A percentile compares a stretch with the other conserved stretches of the same genome.
Conservation (phyloP, 2,329 filamentous ascomycete genomes). For the Microsporum canis region DNA sequence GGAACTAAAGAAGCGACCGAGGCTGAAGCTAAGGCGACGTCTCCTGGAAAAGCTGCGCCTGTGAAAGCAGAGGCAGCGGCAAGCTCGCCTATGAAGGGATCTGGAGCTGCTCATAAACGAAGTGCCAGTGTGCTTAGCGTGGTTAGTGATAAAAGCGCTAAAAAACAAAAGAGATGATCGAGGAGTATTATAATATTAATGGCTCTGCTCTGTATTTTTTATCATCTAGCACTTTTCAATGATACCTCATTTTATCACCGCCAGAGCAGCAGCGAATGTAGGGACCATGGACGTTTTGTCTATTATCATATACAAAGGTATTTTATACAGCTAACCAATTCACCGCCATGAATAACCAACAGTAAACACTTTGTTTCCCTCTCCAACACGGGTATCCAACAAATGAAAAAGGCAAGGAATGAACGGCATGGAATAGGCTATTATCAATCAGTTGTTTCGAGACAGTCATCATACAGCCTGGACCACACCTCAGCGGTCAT, state of each 20-base stretch:
- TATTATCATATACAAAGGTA: not conserved
- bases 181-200: not conserved
- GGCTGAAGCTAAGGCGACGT: not conserved
- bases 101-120: conserved; percentile 50
- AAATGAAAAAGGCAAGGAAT: not conserved
- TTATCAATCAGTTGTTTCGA: not conserved
- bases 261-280: not conserved
- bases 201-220: not conserved
- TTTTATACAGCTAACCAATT: not conserved
- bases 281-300: not conserved
- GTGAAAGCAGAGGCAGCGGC: conserved; percentile 1
- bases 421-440: not conserved
- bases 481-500: conserved; percentile 13
- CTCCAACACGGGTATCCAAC: not conserved
- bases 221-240: not conserved
- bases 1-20: not conserved
- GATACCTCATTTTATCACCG: not conserved
- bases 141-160: conserved; percentile 49
- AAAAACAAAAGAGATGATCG: conserved; percentile 36
- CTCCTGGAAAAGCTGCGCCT: not conserved
- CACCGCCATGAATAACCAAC: not conserved
- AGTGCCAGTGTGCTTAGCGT: conserved; percentile 72
- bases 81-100: conserved; percentile 8
- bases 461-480: conserved; percentile 11
- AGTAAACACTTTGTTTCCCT: not conserved